A percentile compares a stretch with the other conserved stretches of the same genome.
Conservation (phyloP, 2,329 filamentous ascomycete genomes). For the Juglanconis juglandina region DNA sequence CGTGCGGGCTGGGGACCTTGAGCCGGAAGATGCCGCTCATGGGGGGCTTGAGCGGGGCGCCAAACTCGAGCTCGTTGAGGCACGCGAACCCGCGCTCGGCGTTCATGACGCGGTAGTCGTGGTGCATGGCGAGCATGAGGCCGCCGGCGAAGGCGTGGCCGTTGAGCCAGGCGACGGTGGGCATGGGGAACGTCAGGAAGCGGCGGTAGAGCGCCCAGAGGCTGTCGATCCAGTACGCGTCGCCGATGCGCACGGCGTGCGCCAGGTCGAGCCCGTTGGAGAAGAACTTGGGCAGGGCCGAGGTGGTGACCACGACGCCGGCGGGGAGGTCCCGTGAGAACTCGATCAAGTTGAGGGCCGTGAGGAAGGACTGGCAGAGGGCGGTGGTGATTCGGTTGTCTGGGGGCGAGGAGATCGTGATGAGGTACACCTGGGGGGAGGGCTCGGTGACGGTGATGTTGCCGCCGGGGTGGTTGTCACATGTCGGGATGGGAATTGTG, state of each 20-base stretch:
- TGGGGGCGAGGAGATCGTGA: constrained; percentile 67
- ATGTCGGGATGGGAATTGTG: constrained; percentile 53
- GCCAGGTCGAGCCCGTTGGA: constrained; percentile 78
- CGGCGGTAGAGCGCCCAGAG: constrained; percentile 65
- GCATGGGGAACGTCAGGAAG: constrained; percentile 73
- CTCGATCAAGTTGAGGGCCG: constrained; percentile 73
- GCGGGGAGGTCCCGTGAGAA: constrained; percentile 51
- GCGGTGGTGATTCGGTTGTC: constrained; percentile 73
- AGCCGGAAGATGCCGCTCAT: constrained; percentile 73
- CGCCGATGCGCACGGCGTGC: constrained; percentile 53
- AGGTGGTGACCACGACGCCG: constrained; percentile 77
- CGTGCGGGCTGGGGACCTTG: constrained; percentile 54
- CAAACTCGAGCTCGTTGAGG: constrained; percentile 78
- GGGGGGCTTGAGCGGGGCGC: constrained; percentile 68
- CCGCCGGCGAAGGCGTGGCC: constrained; percentile 80
- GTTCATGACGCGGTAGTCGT: constrained; percentile 79
- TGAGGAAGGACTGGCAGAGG: constrained; percentile 64
- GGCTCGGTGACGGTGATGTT: constrained; percentile 62
- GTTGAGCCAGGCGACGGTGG: constrained; percentile 74
- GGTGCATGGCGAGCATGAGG: constrained; percentile 77
- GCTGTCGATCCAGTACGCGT: constrained; percentile 57
- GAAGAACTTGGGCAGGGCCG: constrained; percentile 74
- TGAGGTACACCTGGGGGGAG: constrained; percentile 61
- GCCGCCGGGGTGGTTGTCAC: constrained; percentile 48
- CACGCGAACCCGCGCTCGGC: constrained; percentile 69